Conservation (phyloP, 805 yeast genomes). For the Candida lessepsii region DNA sequence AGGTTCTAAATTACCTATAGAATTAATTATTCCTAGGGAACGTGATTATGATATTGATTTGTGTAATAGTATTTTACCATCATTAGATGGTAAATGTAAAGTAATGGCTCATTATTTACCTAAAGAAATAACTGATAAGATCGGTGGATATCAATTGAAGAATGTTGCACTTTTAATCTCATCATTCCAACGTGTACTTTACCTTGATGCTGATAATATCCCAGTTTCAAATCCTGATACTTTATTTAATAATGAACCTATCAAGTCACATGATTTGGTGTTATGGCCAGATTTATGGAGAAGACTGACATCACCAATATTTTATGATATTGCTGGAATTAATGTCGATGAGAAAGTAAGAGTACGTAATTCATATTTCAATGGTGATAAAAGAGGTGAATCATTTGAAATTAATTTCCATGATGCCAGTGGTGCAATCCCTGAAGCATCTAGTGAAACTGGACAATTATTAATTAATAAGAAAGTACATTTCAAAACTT, state of each 20-base stretch:
- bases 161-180: slow-evolving; percentile 36
- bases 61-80: slow-evolving; percentile 32
- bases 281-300: slow-evolving; percentile 46
- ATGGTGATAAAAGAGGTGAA: slow-evolving; percentile 30
- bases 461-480: slow-evolving; percentile 40
- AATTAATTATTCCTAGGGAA: slow-evolving; percentile 33
- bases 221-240: slow-evolving; percentile 37
- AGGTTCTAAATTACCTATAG: slow-evolving; percentile 38
- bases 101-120: slow-evolving; percentile 50
- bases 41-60: slow-evolving; percentile 33
- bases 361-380: slow-evolving; percentile 28
- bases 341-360: slow-evolving; percentile 19
- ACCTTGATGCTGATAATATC: slow-evolving; percentile 41
- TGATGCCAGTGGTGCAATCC: slow-evolving; percentile 56
- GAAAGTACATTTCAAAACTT: slow-evolving; percentile 28
- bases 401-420: slow-evolving; percentile 36
- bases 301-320: slow-evolving; percentile 37
- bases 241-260: slow-evolving; percentile 35
- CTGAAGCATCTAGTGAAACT: slow-evolving; percentile 40
- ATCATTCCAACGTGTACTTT: slow-evolving; percentile 35
- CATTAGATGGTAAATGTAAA: slow-evolving; percentile 32
- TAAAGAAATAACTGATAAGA: slow-evolving; percentile 16
- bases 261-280: slow-evolving; percentile 25
- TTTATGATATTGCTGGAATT: slow-evolving; percentile 34
- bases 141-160: slow-evolving; percentile 35